Base-by-base conservation (phyloP, 2,329 filamentous ascomycete species). In the Arthrobotrys sphaeroides region DNA sequence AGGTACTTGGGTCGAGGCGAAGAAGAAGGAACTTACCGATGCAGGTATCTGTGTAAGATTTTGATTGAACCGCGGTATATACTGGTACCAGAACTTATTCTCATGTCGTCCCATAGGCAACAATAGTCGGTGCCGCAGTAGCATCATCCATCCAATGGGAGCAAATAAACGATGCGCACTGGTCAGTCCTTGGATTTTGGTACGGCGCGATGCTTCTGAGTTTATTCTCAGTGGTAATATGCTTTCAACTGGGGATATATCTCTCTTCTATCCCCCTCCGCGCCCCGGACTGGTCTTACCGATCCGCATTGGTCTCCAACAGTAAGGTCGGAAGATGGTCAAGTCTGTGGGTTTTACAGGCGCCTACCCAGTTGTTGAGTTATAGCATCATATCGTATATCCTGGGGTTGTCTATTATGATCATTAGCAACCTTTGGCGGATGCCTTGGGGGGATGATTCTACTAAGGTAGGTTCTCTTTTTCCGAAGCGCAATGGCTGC, bases 351-450 rank as follows among this genome's bases (percentile, higher is more conserved):
- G 5, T 55, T n/a, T 10, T 55, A 55, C 51, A 55, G 18, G 38
- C 51, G n/a, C 51, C 51, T 4, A 55, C 51, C 1, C 31, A 38
- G 31, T 9, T 55, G 10, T 38, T 55, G 6, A 55, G 51, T 10
- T 55, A 55, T 38, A 55, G 51, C 9, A 55, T 55, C 2, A 55
- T 55, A 36, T 55, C 51, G 3, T 55, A 55, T 24, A 13, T 55
- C 9, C 3, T 38, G 31, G 51, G 51, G 10, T 22, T 55, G 18
- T 55, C 51, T 22, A 18, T 55, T 24, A 55, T 38, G 51, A 38
- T 55, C 3, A 24, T 55, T 7, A 55, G 51, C 16, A 36, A 38
- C 3, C 51, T 55, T 55, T 55, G 51, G 51, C 12, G 24, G 2
- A 24, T 22, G 9, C 31, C 51, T 24, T 55, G 51, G 51, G 12